Percentiles rank a stretch among this genome's conserved stretches.
These are phyloP conservation scores for Helichrysum umbraculigerum DNA, from an alignment of 129 eudicot species.

Conservation along the genomic window DNA sequence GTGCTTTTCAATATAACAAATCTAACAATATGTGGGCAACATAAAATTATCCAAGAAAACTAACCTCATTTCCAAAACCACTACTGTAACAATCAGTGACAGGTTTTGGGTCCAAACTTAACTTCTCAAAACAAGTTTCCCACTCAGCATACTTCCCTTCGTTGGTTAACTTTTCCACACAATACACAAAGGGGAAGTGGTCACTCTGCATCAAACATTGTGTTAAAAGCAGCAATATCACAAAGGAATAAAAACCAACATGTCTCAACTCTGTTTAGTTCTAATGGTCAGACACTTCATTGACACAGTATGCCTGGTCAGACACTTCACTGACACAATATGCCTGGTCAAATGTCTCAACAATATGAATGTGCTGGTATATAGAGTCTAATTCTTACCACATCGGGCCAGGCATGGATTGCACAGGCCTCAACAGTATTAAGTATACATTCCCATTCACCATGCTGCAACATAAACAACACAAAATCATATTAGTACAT, in stretches of 20 bases:
- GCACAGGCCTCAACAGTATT: conserved; percentile 91
- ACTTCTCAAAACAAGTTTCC: conserved; percentile 78
- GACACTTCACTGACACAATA: conserved; percentile 8
- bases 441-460: conserved; percentile 71
- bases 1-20: too few relatives aligned
- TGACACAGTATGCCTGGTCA: conserved; percentile 2
- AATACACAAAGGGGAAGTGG: conserved; percentile 76
- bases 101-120: conserved; percentile 70
- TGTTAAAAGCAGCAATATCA: conserved; percentile 7
- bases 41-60: conserved; percentile 26
- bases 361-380: not conserved
- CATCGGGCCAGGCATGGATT: conserved; percentile 76
- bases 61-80: conserved; percentile 68
- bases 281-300: not conserved
- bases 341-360: not conserved
- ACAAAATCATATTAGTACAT: not conserved
- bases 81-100: conserved; percentile 58
- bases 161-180: conserved; percentile 67
- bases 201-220: conserved; percentile 54
- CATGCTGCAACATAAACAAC: conserved; percentile 72
- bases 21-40: not conserved
- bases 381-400: conserved; percentile 45
- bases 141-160: conserved; percentile 54
- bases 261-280: not conserved
- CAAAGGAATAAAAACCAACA: not conserved